Conservation (phyloP, 345 rosid genomes). For the Kernera saxatilis region DNA sequence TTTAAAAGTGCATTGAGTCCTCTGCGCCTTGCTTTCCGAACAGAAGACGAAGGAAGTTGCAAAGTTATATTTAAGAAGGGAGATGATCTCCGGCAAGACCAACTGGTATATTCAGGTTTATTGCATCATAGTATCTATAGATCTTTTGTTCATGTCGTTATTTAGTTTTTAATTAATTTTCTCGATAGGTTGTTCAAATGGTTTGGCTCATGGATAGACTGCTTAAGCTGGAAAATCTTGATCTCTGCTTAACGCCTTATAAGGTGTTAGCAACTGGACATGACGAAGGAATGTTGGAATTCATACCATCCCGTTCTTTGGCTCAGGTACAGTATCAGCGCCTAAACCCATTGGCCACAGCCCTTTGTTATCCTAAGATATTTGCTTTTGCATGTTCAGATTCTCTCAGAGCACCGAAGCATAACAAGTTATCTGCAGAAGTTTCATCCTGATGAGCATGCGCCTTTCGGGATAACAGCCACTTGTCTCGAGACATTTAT, state of each 20-base stretch:
- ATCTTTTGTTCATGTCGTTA: neutral
- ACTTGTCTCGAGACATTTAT: slow-evolving; percentile 94
- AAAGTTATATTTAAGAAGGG: slow-evolving; percentile 94
- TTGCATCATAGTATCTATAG: neutral
- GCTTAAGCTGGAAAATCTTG: slow-evolving; percentile 93
- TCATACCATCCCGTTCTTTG: slow-evolving; percentile 87
- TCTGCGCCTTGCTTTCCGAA: slow-evolving; percentile 78
- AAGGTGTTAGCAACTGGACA: slow-evolving; percentile 96
- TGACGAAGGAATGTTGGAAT: slow-evolving; percentile 98
- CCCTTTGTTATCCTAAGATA: neutral
- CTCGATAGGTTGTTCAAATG: slow-evolving; percentile 86
- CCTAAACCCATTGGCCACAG: neutral
- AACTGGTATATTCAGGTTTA: slow-evolving; percentile 48
- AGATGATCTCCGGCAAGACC: slow-evolving; percentile 98
- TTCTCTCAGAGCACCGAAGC: slow-evolving; percentile 91
- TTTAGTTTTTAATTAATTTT: neutral
- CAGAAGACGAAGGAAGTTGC: slow-evolving; percentile 69
- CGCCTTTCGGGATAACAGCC: slow-evolving; percentile 92
- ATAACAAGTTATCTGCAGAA: slow-evolving; percentile 87
- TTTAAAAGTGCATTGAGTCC: slow-evolving; percentile 94
- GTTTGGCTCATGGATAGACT: slow-evolving; percentile 98
- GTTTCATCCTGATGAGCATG: slow-evolving; percentile 96
- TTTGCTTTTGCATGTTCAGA: slow-evolving; percentile 41
- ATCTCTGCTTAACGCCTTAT: slow-evolving; percentile 84
- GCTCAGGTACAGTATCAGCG: slow-evolving; percentile 59